phyloP scores from a whole-genome alignment of 306 rosid species.

The Malus sieversii region DNA sequence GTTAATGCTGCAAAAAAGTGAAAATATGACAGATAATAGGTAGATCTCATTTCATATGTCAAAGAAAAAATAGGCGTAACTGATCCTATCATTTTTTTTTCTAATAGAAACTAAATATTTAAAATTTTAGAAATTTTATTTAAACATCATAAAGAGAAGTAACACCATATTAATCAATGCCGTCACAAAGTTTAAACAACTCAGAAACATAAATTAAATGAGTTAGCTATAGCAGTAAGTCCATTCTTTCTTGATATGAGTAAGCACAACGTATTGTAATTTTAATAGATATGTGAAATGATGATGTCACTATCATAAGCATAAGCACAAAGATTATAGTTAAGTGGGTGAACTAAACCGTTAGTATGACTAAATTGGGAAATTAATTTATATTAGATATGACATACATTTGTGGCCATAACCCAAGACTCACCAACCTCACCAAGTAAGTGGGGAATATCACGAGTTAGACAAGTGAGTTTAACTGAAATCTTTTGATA shows the following conservation, averaged over 20 bases:
- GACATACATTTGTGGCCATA: not conserved
- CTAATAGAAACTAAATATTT: too few relatives aligned
- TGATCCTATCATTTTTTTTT: too few relatives aligned
- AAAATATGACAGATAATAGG: too few relatives aligned
- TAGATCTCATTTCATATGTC: too few relatives aligned
- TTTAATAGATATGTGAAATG: not conserved
- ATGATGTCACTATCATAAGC: not conserved
- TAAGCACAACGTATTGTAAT: not conserved
- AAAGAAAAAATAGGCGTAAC: too few relatives aligned
- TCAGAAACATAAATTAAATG: too few relatives aligned
- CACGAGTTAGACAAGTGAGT: constrained; percentile 53
- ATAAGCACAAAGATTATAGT: constrained; percentile 20
- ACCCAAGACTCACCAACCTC: constrained; percentile 47
- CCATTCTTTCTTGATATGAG: not conserved
- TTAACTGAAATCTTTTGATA: constrained; percentile 45
- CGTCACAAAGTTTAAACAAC: too few relatives aligned
- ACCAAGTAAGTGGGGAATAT: constrained; percentile 41
- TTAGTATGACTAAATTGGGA: constrained; percentile 7
- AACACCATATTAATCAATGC: too few relatives aligned
- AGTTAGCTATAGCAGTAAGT: not conserved
- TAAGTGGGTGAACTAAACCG: constrained; percentile 91
- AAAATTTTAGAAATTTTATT: too few relatives aligned
- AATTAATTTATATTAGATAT: not conserved
- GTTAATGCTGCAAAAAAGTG: too few relatives aligned
- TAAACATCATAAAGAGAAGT: too few relatives aligned